Conservation (phyloP, 2,329 filamentous ascomycete genomes). For the Cordyceps militaris region DNA sequence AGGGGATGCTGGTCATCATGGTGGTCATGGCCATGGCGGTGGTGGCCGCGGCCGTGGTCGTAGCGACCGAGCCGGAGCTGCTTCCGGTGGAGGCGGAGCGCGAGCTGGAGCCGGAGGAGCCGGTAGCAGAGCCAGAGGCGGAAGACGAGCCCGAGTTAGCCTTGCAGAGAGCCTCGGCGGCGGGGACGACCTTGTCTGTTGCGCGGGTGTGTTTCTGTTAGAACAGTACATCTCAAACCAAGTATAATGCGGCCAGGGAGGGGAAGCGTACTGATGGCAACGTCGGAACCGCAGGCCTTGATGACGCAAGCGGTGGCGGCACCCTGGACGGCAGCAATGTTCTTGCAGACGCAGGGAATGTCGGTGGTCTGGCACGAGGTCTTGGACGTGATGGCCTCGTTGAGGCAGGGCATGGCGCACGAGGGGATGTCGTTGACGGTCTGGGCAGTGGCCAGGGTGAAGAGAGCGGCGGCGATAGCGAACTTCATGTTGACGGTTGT, state of each 20-base stretch:
- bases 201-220: conserved; percentile 10
- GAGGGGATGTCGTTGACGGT: conserved; percentile 27
- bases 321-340: conserved; percentile 26
- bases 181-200: conserved; percentile 34
- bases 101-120: conserved; percentile 1
- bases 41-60: conserved; percentile 11
- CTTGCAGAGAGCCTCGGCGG: conserved; percentile 29
- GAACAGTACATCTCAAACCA: background rate
- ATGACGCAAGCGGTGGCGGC: conserved; percentile 31
- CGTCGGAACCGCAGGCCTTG: conserved; percentile 28
- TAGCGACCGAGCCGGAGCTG: conserved; percentile 6
- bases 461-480: conserved; percentile 28
- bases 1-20: conserved; percentile 12
- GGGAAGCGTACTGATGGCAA: conserved; percentile 29
- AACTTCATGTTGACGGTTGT: conserved; percentile 32
- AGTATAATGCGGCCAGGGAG: too few species aligned
- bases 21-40: background rate
- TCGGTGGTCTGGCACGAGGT: conserved; percentile 28
- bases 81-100: conserved; percentile 5
- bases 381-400: conserved; percentile 23
- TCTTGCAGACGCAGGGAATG: conserved; percentile 28
- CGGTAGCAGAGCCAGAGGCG: conserved; percentile 7
- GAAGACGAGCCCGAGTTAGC: conserved; percentile 11
- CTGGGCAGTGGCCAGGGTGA: conserved; percentile 29
- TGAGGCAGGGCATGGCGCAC: conserved; percentile 33